Evolutionary conservation across 495 filamentous ascomycete species (phyloP), one percentile per base, ranked within the genome.

Genomic region (Neurospora sp.): DNA sequence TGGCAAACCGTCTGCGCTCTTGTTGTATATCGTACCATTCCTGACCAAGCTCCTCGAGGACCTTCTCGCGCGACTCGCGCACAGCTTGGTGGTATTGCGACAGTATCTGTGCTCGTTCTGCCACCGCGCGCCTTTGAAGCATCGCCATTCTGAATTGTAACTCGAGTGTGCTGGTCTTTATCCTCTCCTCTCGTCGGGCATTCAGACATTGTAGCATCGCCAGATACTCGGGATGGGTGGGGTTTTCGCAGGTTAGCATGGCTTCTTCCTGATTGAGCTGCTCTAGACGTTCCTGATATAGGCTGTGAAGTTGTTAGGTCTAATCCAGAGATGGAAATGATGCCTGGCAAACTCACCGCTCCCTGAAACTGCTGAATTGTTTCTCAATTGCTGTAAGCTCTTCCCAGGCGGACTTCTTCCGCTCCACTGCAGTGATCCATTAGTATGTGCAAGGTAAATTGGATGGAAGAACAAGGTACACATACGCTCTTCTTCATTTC

Each of bases 21-120:
- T 94, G 90, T 78, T 97, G 94, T 73, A 97, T 93, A 72, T 93
- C 89, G 80, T 97, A 96, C 84, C 92, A 95, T 73, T 94, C 88
- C 79, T 93, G 89, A 79, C 93, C 94, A 72, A 94, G 86, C 73
- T 89, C 84, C 74, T 93, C 90, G 6, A 97, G 85, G n/a, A 91
- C 87, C 69, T 84, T 84, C 75, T 98, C 96, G 38, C 96, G 88
- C 74, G 91, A 86, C 76, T 94, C 92, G 72, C 96, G 89, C 35
- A 93, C 86, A 9, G 87, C 86, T 79, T 98, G 96, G 81, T 92
- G 91, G 82, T 89, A 98, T 73, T 97, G 94, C 70, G 90, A 90
- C 76, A 96, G 91, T 45, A 92, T 86, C 78, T 97, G 93, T 53
- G 91, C 87, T 68, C 94, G 89, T 74, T 92, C 92, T 44, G 93